A percentile compares a stretch with the other conserved stretches of the same genome.
Evolutionary conservation across 495 filamentous ascomycete genomes (phyloP).

Genomic region (Evansstolkia leycettana): DNA sequence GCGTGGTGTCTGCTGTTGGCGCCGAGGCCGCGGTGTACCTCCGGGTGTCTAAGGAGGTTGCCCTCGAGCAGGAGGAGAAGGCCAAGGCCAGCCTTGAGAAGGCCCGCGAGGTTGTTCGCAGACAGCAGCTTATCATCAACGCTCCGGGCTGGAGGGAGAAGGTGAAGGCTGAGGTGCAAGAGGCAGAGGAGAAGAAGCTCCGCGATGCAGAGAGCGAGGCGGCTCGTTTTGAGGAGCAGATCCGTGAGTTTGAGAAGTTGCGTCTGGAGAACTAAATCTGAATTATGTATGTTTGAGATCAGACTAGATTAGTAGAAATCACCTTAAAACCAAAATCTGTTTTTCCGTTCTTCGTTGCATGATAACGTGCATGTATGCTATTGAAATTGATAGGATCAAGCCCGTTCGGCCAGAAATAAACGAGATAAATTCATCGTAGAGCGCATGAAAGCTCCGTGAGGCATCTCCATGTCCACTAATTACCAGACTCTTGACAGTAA

Average conservation of each 20-base stretch:
- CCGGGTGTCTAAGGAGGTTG: conserved; percentile 55
- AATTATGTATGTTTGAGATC: too few species aligned
- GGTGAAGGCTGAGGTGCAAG: conserved; percentile 42
- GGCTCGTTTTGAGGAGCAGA: conserved; percentile 41
- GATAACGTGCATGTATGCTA: not conserved
- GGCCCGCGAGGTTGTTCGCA: conserved; percentile 22
- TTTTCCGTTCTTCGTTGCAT: too few species aligned
- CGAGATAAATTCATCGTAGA: too few species aligned
- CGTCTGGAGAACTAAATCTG: conserved; percentile 23
- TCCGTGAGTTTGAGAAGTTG: conserved; percentile 36
- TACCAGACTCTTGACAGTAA: too few species aligned
- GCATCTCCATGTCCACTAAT: too few species aligned
- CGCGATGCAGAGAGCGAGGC: conserved; percentile 44
- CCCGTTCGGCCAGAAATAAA: too few species aligned
- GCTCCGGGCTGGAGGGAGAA: conserved; percentile 31
- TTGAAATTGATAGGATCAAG: too few species aligned
- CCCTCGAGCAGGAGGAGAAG: conserved; percentile 53
- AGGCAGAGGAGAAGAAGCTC: conserved; percentile 46
- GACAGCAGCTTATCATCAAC: conserved; percentile 21
- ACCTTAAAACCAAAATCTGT: too few species aligned
- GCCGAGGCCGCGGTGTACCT: conserved; percentile 57
- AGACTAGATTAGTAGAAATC: too few species aligned
- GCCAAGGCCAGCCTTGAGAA: conserved; percentile 40
- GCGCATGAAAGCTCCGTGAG: too few species aligned
- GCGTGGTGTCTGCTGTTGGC: conserved; percentile 57